Conservation (phyloP, 352 stramenopile species). For the Globisporangium canariense region DNA sequence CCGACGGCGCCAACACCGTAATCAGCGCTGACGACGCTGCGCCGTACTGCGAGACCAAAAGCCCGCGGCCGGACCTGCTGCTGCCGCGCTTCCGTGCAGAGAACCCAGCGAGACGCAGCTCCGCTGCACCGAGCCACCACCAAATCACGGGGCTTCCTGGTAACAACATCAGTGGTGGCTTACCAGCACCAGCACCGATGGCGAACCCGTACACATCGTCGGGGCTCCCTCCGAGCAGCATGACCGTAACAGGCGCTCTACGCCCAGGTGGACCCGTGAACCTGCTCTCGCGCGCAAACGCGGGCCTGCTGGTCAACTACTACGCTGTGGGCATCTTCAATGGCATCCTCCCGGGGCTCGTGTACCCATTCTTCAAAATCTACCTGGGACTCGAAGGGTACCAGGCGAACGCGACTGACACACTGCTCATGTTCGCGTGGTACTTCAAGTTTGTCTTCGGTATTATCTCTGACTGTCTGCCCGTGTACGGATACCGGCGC, state of each 20-base stretch:
- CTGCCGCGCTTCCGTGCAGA: slow-evolving; percentile 13
- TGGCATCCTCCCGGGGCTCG: slow-evolving; percentile 54
- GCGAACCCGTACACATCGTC: slow-evolving; percentile 2
- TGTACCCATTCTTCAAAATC: slow-evolving; percentile 76
- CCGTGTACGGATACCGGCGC: slow-evolving; percentile 49
- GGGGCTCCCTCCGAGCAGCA: background rate
- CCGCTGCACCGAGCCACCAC: background rate
- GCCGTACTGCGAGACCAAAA: slow-evolving; percentile 11
- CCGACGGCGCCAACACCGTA: background rate
- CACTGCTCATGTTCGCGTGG: slow-evolving; percentile 58
- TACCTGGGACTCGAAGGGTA: slow-evolving; percentile 63
- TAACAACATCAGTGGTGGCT: background rate
- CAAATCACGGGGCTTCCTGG: background rate
- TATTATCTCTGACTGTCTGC: slow-evolving; percentile 60
- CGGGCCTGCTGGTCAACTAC: slow-evolving; percentile 63
- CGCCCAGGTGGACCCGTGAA: slow-evolving; percentile 20
- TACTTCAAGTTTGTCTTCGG: slow-evolving; percentile 67
- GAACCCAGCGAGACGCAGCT: background rate
- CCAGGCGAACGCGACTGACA: slow-evolving; percentile 56
- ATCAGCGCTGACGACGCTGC: background rate
- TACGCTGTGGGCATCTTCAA: slow-evolving; percentile 70
- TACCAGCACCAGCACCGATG: background rate
- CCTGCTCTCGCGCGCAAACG: slow-evolving; percentile 20
- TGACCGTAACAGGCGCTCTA: slow-evolving; percentile 17
- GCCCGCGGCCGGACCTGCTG: slow-evolving; percentile 4